phyloP scores from a whole-genome alignment of 352 stramenopile genomes.

The Pythium apleroticum region DNA sequence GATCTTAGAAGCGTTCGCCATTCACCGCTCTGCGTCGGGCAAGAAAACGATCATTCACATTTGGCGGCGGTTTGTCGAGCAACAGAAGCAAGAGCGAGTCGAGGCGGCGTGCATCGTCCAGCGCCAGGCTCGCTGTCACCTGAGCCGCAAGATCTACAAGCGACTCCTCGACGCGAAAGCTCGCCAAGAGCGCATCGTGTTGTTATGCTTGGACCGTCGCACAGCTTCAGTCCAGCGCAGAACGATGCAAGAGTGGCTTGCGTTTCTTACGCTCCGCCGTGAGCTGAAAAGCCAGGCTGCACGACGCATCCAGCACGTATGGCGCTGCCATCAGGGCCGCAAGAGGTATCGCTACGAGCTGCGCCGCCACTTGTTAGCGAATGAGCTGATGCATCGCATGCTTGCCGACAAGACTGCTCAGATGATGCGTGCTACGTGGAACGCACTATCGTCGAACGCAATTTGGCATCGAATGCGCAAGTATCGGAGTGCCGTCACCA shows the following conservation, averaged over 20 bases:
- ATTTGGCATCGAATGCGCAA: slow-evolving; percentile 51
- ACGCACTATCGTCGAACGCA: slow-evolving; percentile 43
- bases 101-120: slow-evolving; percentile 42
- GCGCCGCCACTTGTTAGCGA: slow-evolving; percentile 42
- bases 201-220: slow-evolving; percentile 36
- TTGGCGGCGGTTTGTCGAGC: slow-evolving; percentile 42
- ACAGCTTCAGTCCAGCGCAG: slow-evolving; percentile 16
- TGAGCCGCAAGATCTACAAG: slow-evolving; percentile 36
- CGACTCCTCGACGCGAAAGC: slow-evolving; percentile 37
- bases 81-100: slow-evolving; percentile 34
- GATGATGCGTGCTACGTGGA: slow-evolving; percentile 36
- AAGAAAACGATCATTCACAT: slow-evolving; percentile 31
- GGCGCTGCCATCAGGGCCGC: slow-evolving; percentile 31
- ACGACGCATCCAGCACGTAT: slow-evolving; percentile 43
- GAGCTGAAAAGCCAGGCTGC: slow-evolving; percentile 18
- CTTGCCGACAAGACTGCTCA: slow-evolving; percentile 38
- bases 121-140: slow-evolving; percentile 36
- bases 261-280: slow-evolving; percentile 1
- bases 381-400: slow-evolving; percentile 48
- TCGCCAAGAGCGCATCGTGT: slow-evolving; percentile 43
- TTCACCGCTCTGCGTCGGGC: slow-evolving; percentile 30
- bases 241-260: slow-evolving; percentile 30
- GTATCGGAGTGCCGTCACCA: slow-evolving; percentile 37
- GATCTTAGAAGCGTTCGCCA: slow-evolving; percentile 38
- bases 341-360: slow-evolving; percentile 34